Base-by-base conservation (phyloP, 768 basidiomycete genomes). In the Mycena epipterygia region DNA sequence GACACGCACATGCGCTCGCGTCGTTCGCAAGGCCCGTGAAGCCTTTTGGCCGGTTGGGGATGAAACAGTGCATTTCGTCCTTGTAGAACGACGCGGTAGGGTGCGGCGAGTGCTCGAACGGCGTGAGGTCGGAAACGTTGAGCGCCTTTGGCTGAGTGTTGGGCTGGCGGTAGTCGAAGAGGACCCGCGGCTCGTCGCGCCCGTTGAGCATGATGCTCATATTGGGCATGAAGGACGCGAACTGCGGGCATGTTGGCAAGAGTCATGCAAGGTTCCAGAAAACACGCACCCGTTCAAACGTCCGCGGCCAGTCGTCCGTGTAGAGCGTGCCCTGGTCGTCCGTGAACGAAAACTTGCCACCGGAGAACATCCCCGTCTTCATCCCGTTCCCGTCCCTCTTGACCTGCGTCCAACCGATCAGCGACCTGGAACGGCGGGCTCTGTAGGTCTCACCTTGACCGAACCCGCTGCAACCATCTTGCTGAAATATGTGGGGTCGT, bases 171-270 rank as follows among this genome's bases (percentile, higher is more conserved):
- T 46, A 49, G 52, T 74, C 70, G 68, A 74, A 74, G 21, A 64
- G 25, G 19, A 69, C 61, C n/a, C 74, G 74, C 17, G 74, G 74
- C 32, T 74, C 74, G 27, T 74, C 74, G 21, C 71, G 71, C 19
- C 74, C 71, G 57, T 73, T 74, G 30, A 74, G 61, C 6, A 74
- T 59, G 25, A 74, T 23, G 27, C 29, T 48, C 71, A 70, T 67
- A 33, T 74, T 41, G 57, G 74, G 74, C 56, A 74, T 52, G 42
- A 67, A 67, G 19, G 51, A 53, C 29, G 29, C 29, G 32, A 73
- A 64, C 67, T 72, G 61, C n/a, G 16, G 19, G 16, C 7, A 21
- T 11, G 57, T 63, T 32, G 25, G 60, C 23, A 30, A 41, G n/a
- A 23, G 48, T 32, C 6, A 48, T 13, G 32, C n/a, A 57, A 2